Base-by-base conservation (phyloP, 768 basidiomycete species). In the Lactarius quietus region DNA sequence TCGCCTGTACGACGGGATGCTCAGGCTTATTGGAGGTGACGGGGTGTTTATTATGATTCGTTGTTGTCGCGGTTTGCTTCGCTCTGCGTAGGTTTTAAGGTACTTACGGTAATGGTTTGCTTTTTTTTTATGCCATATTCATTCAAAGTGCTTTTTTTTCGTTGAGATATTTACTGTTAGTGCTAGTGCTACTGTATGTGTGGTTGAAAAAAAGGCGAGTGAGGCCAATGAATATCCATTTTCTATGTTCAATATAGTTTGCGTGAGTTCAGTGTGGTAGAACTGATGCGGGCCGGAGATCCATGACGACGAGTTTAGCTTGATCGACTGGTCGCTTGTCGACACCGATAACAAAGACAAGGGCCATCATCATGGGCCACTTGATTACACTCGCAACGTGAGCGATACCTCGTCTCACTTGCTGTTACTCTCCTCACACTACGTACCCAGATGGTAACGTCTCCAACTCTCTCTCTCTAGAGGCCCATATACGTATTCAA, bases 341-440 rank as follows among this genome's bases (percentile, higher is more conserved):
- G 12, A 10, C n/a, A 12, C n/a, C 45, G 45, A 48, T 26, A 5
- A n/a, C 6, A 18, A 62, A 28, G 28, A 31, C 31, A n/a, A 29
- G 26, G n/a, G 20, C 35, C 41, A 23, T 59, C n/a, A n/a, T 2
- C 31, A 92, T 93, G 90, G 91, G 91, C 1, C 92, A 94, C 72
- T 80, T 93, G 38, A 91, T 94, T 62, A 95, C 93, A 36, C 78
- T 95, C 63, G 93, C 93, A 76, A 93, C 92, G 92, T 94, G 75
- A 66, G 61, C 57, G 23, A 6, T 17, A 23, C 28, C 12, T 6
- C 74, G 87, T 76, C 18, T 28, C 23, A 15, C 33, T 39, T 58
- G 48, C 41, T 62, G 35, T 29, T 6, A 35, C 29, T 28, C 62
- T n/a, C 17, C 26, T 58, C 41, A 29, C 61, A 14, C 20, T 20